phyloP scores from a whole-genome alignment of 441 rosid species.

The Kokia cookei region DNA sequence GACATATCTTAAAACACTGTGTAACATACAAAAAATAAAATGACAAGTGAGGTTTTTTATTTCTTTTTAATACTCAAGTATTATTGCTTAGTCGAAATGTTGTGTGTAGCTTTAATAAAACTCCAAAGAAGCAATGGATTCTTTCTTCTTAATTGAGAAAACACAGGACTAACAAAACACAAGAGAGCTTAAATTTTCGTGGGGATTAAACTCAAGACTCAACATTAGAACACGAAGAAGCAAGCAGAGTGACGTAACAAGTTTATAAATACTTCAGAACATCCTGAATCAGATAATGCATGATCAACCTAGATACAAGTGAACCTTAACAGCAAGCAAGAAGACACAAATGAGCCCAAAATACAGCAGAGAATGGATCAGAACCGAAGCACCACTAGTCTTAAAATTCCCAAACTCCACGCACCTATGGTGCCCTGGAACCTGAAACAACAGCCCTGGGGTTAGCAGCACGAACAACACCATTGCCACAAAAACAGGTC shows the following conservation, averaged over 20 bases:
- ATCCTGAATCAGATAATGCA: not conserved
- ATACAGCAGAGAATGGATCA: constrained; percentile 31
- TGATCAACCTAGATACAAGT: constrained; percentile 20
- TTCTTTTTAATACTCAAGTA: no score
- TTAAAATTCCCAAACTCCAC: constrained; percentile 15
- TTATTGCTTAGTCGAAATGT: no score
- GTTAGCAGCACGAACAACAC: constrained; percentile 55
- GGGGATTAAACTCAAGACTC: not conserved
- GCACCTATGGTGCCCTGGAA: constrained; percentile 41
- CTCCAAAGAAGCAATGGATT: no score
- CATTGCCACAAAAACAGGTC: constrained; percentile 53
- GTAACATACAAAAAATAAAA: no score
- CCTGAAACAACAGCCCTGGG: constrained; percentile 65
- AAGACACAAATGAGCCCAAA: constrained; percentile 4
- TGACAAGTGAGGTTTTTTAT: no score
- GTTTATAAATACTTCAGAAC: not conserved
- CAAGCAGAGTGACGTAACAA: not conserved
- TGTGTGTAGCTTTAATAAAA: no score
- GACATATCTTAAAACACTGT: no score
- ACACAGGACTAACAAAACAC: not conserved
- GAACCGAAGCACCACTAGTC: constrained; percentile 50
- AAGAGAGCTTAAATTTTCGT: not conserved
- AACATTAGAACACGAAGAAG: not conserved
- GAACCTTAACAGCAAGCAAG: constrained; percentile 28
- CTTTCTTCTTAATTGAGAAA: not conserved